Evolutionary conservation across 345 rosid species (phyloP), one percentile per base, ranked within the genome.

Genomic region (Eucalyptus tenuipes): DNA sequence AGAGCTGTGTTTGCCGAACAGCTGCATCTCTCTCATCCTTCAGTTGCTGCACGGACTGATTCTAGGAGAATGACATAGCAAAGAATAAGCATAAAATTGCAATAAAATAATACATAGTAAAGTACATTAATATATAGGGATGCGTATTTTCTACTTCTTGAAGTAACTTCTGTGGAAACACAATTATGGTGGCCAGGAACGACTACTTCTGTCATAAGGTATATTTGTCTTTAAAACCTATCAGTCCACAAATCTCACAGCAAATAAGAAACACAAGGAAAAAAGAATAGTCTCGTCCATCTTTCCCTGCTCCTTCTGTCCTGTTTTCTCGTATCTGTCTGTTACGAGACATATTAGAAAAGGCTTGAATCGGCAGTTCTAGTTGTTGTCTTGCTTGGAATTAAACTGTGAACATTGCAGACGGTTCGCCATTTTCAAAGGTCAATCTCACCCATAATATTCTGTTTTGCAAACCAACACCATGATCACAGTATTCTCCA

Each of bases 11-110:
- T 90, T 93, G 96, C 89, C 93, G 94, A 86, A 94, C 90, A 86
- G 97, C 98, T 85, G 93, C 91, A 90, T 98, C 98, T 91, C 95
- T 93, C 93, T 96, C 99, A 25, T 95, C 97, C 94, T 93, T 97
- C 92, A 95, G 92, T 81, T 89, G 94, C 90, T 95, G 96, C 86
- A 97, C 52, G 55, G 95, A 90, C 98, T 95, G 94, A 50, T 91
- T 91, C 82, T 71, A 88, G 88, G 40, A 45, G 71, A 88, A 85
- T 59, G 27, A 89, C 85, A 79, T 86, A 55, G 49, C 14, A 89
- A 57, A 47, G 88, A 89, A 42, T 52, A 37, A 87, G 71, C 20
- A 86, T 29, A 71, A 13, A 45, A 66, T 42, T 68, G 31, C 25
- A 81, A 33, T 52, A 17, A 75, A 52, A 61, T n/a, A 86, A 53